Evolutionary conservation across 1,284 basidiomycete species (phyloP).

Genomic region (Inonotus hispidus): DNA sequence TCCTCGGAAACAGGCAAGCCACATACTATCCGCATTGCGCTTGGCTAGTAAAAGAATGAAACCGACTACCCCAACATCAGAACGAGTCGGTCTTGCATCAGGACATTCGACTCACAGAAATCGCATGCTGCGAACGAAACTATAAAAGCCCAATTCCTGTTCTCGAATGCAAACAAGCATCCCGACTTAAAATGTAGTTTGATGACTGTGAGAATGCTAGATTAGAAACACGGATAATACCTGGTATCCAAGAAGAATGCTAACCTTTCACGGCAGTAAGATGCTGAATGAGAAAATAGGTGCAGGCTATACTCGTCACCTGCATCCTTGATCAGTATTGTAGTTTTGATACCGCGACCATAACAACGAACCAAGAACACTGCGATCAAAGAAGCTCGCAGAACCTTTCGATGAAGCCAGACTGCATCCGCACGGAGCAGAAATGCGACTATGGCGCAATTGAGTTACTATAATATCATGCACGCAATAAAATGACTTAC

Average conservation of each 20-base stretch:
- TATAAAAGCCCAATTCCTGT: neutral
- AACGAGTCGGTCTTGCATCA: neutral
- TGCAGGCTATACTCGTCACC: neutral
- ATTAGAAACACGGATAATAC: too few species aligned
- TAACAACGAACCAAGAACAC: neutral
- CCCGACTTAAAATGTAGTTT: neutral
- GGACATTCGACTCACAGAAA: neutral
- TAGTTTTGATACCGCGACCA: too few species aligned
- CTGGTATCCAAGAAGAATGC: neutral
- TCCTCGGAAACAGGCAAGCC: neutral
- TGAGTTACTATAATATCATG: slow-evolving; percentile 66
- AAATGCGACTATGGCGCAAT: slow-evolving; percentile 79
- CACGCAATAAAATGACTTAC: slow-evolving; percentile 65
- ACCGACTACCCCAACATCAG: neutral
- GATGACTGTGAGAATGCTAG: neutral
- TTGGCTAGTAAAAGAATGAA: neutral
- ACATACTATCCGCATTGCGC: neutral
- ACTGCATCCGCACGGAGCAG: slow-evolving; percentile 54
- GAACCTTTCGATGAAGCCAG: slow-evolving; percentile 60
- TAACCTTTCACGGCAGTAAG: neutral
- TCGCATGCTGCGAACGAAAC: neutral
- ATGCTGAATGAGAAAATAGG: neutral
- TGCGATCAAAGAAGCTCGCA: neutral
- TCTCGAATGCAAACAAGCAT: neutral
- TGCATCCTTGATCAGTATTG: neutral